Percentiles rank a stretch among this genome's conserved stretches.
Conservation (phyloP, 495 filamentous ascomycete genomes). For the Penicillium herquei region DNA sequence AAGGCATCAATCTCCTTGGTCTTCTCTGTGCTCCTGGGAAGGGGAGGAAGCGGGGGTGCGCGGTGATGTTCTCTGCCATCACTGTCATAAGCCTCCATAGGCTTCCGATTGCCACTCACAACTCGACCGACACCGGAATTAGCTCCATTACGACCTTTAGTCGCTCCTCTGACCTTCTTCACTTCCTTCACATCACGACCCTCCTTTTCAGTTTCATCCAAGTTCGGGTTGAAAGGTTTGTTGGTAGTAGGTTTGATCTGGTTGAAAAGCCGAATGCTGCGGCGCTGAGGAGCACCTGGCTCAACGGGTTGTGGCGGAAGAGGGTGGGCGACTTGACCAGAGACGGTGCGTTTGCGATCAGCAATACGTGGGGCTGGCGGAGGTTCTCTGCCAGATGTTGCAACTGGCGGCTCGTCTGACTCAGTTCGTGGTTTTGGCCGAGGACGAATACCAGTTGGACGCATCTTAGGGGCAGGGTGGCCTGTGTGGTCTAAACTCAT, state of each 20-base stretch:
- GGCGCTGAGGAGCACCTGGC: slow-evolving; percentile 67
- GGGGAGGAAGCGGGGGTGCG: slow-evolving; percentile 26
- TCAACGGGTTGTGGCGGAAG: slow-evolving; percentile 52
- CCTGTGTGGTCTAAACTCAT: slow-evolving; percentile 47
- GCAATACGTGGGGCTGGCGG: slow-evolving; percentile 35
- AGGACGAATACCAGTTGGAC: slow-evolving; percentile 50
- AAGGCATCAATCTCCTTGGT: slow-evolving; percentile 74
- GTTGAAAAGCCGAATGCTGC: slow-evolving; percentile 77
- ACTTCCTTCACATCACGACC: slow-evolving; percentile 51
- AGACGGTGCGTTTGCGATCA: slow-evolving; percentile 81
- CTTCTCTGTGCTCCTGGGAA: slow-evolving; percentile 34
- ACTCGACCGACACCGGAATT: slow-evolving; percentile 72
- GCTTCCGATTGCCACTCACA: slow-evolving; percentile 75
- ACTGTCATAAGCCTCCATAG: slow-evolving; percentile 63
- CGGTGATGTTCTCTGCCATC: slow-evolving; percentile 58
- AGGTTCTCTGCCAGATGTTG: slow-evolving; percentile 34
- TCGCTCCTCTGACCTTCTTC: slow-evolving; percentile 71
- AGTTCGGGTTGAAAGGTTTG: slow-evolving; percentile 48
- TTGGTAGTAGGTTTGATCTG: slow-evolving; percentile 62
- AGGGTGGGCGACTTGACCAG: slow-evolving; percentile 71
- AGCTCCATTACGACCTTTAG: slow-evolving; percentile 52
- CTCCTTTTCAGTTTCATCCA: slow-evolving; percentile 51
- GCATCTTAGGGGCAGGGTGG: slow-evolving; percentile 67
- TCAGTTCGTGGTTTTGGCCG: slow-evolving; percentile 51
- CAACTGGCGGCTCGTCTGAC: slow-evolving; percentile 43